Base-by-base conservation (phyloP, 2,329 filamentous ascomycete species). In the Colletotrichum australisinense region DNA sequence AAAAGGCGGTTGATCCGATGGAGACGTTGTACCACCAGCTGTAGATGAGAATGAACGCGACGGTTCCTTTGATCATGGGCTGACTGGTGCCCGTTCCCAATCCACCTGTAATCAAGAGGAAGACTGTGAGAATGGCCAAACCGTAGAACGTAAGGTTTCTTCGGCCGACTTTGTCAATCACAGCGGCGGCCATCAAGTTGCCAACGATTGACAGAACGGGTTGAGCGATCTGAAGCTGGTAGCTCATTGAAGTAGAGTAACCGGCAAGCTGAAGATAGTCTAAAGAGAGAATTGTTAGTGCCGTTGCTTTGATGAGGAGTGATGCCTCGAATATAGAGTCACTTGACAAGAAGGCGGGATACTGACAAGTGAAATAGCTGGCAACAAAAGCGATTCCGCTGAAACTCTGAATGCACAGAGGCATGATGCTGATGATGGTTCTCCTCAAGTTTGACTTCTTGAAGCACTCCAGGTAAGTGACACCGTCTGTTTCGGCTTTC, bases 241-340 rank as follows among this genome's bases (percentile, higher is more conserved):
- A 85, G 66, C 79, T 81, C 75, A 78, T 79, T 1, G 74, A 64
- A 0, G 80, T 81, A 49, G 78, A 79, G 74, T 82, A 85, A 9
- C 84, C 84, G 5, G 84, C 83, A 3, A 86, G 77, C 70, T 86
- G 81, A 38, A 82, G 77, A 74, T 85, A 86, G 75, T 86, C 38
- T 42, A 42, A 5, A 7, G 8, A 49, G 19, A 4, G 6, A 49
- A 49, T 7, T 49, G 7, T 49, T 49, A 49, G 19, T 49, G 4
- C 2, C 16, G 42, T 49, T 49, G 16, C 7, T n/a, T 49, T 49
- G 2, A 49, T 42, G 19, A n/a, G 6, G 6, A n/a, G 9, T 19
- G 8, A 9, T n/a, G 42, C 7, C 42, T 49, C 3, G 6, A 49
- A n/a, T 19, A 4, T 4, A 19, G 19, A n/a, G 42, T n/a, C 19